Evolutionary conservation across 2,329 filamentous ascomycete species (phyloP), one percentile per base, ranked within the genome.

Genomic region (Talaromyces sp.): DNA sequence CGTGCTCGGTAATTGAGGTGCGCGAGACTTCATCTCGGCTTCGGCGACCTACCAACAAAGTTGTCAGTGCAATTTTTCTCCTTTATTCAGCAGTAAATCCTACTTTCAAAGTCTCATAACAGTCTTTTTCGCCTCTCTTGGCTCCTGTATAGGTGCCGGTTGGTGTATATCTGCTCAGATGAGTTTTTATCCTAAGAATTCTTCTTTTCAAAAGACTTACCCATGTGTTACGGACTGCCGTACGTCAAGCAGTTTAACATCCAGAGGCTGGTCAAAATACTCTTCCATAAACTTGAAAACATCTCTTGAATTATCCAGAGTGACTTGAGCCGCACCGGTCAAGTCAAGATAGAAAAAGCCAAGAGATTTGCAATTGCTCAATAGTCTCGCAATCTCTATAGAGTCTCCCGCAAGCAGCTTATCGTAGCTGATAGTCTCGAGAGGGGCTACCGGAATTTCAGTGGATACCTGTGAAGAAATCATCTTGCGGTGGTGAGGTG

Each of bases 311-410:
- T 59, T 36, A 10, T 34, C 30, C 57, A 59, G 44, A 14, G 52
- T 23, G 18, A 12, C 4, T 16, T 53, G 27, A 10, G 57, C 42
- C 18, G 44, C 10, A 53, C 33, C 57, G 14, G 10, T 27, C 30
- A 53, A 36, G n/a, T 59, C 33, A 8, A 59, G 47, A 40, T 59
- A 59, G 44, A 59, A 59, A 53, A 59, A 59, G 3, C 57, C 57
- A 10, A 52, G 44, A 12, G 50, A 36, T 33, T 59, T 52, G 47
- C 57, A 59, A 53, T 23, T 31, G 14, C 36, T 16, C 28, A 59
- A 16, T 12, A 59, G 33, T 30, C 44, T 59, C 10, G 2, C 44
- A 59, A 59, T 40, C 34, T 59, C 57, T n/a, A 28, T 8, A 27
- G 42, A 33, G 14, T 59, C 44, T 18, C 27, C 57, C 7, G 27